Conservation (phyloP, 2,329 filamentous ascomycete species). For the Xylaria polymorpha region DNA sequence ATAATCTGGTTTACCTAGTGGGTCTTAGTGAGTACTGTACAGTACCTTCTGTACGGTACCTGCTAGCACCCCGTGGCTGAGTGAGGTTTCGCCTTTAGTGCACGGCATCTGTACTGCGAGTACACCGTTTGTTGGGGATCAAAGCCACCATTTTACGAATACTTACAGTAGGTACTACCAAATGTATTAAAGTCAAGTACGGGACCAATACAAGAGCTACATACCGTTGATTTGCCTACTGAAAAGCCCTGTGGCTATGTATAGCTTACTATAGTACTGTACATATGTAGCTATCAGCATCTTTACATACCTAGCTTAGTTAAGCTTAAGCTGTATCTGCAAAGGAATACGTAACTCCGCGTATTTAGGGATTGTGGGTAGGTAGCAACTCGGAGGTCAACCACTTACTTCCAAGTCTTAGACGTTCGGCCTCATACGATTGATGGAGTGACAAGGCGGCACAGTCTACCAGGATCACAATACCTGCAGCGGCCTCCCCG, state of each 20-base stretch:
- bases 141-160: constrained; percentile 21
- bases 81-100: constrained; percentile 10
- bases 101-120: not conserved
- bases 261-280: not conserved
- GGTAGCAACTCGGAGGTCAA: not conserved
- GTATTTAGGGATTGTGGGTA: no score
- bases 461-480: constrained; percentile 17
- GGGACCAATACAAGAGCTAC: not conserved
- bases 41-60: not conserved
- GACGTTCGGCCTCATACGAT: not conserved
- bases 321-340: not conserved
- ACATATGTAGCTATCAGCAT: not conserved
- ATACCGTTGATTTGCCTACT: not conserved
- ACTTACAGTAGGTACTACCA: not conserved
- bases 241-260: constrained; percentile 12
- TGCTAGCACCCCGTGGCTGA: constrained; percentile 26
- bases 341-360: no score
- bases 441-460: constrained; percentile 13
- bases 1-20: not conserved
- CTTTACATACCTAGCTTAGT: not conserved
- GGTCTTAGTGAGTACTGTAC: not conserved
- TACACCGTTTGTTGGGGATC: not conserved
- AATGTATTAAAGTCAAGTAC: not conserved
- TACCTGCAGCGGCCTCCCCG: constrained; percentile 25
- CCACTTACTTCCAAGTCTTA: no score